Conservation (phyloP, 2,329 filamentous ascomycete genomes). For the Uncinocarpus reesii region DNA sequence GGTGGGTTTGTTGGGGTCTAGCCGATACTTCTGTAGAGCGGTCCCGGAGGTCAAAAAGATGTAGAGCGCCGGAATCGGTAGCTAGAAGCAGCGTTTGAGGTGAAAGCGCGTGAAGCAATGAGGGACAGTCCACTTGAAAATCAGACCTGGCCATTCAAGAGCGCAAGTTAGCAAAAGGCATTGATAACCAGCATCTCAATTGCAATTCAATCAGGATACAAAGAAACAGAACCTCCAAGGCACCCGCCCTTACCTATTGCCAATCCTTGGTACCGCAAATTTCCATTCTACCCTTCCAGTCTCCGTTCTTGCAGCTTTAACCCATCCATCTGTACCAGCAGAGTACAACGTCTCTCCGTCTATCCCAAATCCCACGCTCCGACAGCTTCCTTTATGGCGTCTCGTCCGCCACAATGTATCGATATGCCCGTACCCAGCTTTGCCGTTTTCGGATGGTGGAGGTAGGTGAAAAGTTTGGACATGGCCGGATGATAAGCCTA, state of each 20-base stretch:
- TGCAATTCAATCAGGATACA: background rate
- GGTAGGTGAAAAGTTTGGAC: slow-evolving; percentile 69
- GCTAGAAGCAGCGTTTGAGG: slow-evolving; percentile 80
- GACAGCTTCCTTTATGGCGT: slow-evolving; percentile 88
- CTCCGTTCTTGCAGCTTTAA: slow-evolving; percentile 50
- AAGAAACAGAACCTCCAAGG: background rate
- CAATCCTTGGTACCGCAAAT: slow-evolving; percentile 55
- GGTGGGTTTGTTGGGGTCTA: slow-evolving; percentile 67
- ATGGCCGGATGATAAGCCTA: slow-evolving; percentile 74
- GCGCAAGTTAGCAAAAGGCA: background rate
- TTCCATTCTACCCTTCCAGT: slow-evolving; percentile 67
- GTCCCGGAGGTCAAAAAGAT: slow-evolving; percentile 75
- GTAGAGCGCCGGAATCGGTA: slow-evolving; percentile 79
- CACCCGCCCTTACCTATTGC: slow-evolving; percentile 31
- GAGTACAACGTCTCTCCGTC: slow-evolving; percentile 62
- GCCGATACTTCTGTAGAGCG: slow-evolving; percentile 44
- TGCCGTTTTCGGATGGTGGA: slow-evolving; percentile 45
- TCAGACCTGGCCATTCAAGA: background rate
- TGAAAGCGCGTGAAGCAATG: slow-evolving; percentile 70
- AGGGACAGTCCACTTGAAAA: slow-evolving; percentile 56
- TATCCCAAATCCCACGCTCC: slow-evolving; percentile 64
- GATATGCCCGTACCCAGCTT: slow-evolving; percentile 61
- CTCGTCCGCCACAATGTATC: slow-evolving; percentile 77
- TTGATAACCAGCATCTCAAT: too few relatives aligned
- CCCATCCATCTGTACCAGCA: slow-evolving; percentile 52